A percentile compares a stretch with the other conserved stretches of the same genome.
phyloP scores from a whole-genome alignment of 768 basidiomycete species.

The Dictyophora rubrovolvata region DNA sequence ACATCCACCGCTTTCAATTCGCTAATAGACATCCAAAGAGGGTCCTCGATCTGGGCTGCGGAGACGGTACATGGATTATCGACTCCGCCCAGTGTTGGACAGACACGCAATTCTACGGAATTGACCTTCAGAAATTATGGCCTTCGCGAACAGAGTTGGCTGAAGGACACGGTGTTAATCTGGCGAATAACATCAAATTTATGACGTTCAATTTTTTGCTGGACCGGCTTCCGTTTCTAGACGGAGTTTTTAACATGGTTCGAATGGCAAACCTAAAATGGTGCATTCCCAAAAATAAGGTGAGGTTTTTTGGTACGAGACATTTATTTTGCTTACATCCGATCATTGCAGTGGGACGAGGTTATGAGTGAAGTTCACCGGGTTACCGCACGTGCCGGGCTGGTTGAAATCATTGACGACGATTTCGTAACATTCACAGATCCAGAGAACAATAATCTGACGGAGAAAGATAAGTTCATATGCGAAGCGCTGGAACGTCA shows the following conservation, averaged over 20 bases:
- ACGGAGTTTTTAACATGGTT: conserved; percentile 58
- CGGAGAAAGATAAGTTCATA: neutral
- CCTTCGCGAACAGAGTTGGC: conserved; percentile 14
- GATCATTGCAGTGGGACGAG: conserved; percentile 40
- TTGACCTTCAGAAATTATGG: conserved; percentile 47
- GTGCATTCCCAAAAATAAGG: conserved; percentile 41
- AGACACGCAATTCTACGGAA: conserved; percentile 45
- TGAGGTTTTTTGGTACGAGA: conserved; percentile 2
- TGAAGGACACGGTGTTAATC: conserved; percentile 13
- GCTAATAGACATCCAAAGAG: conserved; percentile 35
- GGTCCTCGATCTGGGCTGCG: conserved; percentile 71
- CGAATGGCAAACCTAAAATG: conserved; percentile 61
- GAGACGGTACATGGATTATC: conserved; percentile 57
- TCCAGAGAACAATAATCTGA: neutral
- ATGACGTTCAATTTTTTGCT: conserved; percentile 6
- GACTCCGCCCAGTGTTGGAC: conserved; percentile 56
- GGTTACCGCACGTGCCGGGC: conserved; percentile 49
- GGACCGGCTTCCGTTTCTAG: conserved; percentile 49
- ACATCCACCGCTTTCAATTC: conserved; percentile 40
- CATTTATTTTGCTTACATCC: too few relatives aligned
- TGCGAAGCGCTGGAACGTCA: neutral
- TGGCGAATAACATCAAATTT: conserved; percentile 14
- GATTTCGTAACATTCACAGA: conserved; percentile 37
- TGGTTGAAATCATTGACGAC: conserved; percentile 69
- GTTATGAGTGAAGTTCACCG: conserved; percentile 53